phyloP scores from a whole-genome alignment of 192 early-diverging fungal genomes.

The Gigaspora rosea region DNA sequence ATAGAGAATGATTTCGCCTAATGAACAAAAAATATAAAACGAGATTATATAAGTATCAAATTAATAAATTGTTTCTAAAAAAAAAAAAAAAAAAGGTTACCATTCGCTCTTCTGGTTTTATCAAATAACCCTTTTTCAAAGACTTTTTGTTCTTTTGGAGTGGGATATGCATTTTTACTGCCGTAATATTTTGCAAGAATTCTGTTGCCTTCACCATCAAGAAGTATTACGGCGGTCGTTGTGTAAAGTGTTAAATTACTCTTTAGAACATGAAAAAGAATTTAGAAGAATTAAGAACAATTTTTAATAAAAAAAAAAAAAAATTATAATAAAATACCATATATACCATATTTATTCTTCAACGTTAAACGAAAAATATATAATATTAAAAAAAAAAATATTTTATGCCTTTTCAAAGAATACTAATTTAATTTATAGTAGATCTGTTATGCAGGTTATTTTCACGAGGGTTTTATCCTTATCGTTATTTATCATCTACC shows the following conservation, averaged over 20 bases:
- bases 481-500: no score
- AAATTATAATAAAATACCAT: neutral
- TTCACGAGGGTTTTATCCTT: no score
- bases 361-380: no score
- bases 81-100: constrained; percentile 45
- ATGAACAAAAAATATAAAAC: constrained; percentile 10
- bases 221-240: constrained; percentile 83
- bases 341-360: neutral
- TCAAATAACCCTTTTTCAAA: constrained; percentile 92
- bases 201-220: constrained; percentile 91
- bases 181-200: constrained; percentile 93
- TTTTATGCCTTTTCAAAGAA: no score
- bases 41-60: neutral
- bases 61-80: neutral
- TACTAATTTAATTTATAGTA: no score
- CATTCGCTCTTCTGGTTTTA: constrained; percentile 82
- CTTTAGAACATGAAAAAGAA: constrained; percentile 26
- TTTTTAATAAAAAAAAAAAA: neutral
- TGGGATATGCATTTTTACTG: constrained; percentile 51
- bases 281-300: neutral
- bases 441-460: no score
- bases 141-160: constrained; percentile 80
- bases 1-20: constrained; percentile 90
- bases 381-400: no score
- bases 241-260: constrained; percentile 85